A percentile compares a stretch with the other conserved stretches of the same genome.
These are phyloP conservation scores for Skeletonema grethae DNA, from an alignment of 108 stramenopile genomes.

Conservation along the genomic window DNA sequence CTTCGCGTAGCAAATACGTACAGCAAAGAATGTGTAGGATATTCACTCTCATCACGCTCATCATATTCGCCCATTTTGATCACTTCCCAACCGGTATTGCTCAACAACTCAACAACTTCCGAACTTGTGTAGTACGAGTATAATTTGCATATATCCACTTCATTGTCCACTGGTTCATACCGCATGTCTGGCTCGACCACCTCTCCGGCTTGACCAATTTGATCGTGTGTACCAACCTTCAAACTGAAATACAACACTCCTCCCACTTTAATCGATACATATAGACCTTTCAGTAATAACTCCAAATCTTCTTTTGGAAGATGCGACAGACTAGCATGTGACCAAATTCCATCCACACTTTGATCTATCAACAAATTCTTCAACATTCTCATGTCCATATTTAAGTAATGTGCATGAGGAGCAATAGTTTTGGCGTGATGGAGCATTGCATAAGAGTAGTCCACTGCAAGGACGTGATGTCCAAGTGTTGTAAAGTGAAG, in stretches of 20 bases:
- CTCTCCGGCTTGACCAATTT: slow-evolving; percentile 14
- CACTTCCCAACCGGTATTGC: slow-evolving; percentile 20
- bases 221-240: slow-evolving; percentile 9
- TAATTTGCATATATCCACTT: slow-evolving; percentile 14
- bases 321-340: slow-evolving; percentile 26
- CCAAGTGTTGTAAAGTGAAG: slow-evolving; percentile 28
- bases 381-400: slow-evolving; percentile 30
- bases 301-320: slow-evolving; percentile 23
- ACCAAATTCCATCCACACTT: slow-evolving; percentile 34
- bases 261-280: slow-evolving; percentile 22
- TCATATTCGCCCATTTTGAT: slow-evolving; percentile 28
- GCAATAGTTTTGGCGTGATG: slow-evolving; percentile 18
- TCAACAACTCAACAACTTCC: slow-evolving; percentile 22
- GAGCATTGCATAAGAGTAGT: slow-evolving; percentile 23
- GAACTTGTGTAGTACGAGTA: slow-evolving; percentile 23
- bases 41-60: slow-evolving; percentile 1
- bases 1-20: slow-evolving; percentile 29
- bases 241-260: slow-evolving; percentile 31
- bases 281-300: slow-evolving; percentile 2
- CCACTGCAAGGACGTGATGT: slow-evolving; percentile 22
- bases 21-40: slow-evolving; percentile 16
- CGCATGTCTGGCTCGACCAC: slow-evolving; percentile 24
- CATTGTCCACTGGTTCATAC: slow-evolving; percentile 9
- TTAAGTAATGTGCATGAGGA: slow-evolving; percentile 27
- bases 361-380: slow-evolving; percentile 8